Conservation (phyloP, 305 asterid genomes). For the Plantago lanceolata region DNA sequence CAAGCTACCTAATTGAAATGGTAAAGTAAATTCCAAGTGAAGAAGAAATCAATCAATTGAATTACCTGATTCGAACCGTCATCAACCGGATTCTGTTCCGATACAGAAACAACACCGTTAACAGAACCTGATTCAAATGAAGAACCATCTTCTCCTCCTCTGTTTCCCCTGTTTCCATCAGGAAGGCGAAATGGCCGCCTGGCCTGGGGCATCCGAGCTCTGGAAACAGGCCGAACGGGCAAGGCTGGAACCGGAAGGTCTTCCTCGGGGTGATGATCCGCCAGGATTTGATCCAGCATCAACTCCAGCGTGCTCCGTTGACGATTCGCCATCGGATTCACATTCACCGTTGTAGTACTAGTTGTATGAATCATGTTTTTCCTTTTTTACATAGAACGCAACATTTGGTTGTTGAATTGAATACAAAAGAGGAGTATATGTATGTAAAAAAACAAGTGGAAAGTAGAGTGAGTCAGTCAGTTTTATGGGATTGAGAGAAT, state of each 20-base stretch:
- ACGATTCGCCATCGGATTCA: slow-evolving; percentile 38
- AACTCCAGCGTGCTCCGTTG: slow-evolving; percentile 57
- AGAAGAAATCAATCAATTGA: no score
- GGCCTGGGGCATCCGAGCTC: slow-evolving; percentile 55
- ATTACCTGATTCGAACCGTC: no score
- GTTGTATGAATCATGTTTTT: no score
- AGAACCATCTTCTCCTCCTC: background rate
- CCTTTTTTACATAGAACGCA: no score
- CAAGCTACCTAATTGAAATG: no score
- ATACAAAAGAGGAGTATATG: no score
- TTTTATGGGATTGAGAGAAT: slow-evolving; percentile 1
- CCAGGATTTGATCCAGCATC: slow-evolving; percentile 53
- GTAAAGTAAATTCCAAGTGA: no score
- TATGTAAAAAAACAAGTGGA: no score
- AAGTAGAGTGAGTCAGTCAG: no score
- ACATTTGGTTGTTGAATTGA: no score
- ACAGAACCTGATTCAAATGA: background rate
- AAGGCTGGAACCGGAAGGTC: slow-evolving; percentile 43
- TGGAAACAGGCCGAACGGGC: slow-evolving; percentile 57
- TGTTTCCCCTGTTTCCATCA: slow-evolving; percentile 19
- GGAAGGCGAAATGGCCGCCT: slow-evolving; percentile 30
- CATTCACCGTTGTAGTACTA: slow-evolving; percentile 21
- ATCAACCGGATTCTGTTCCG: background rate
- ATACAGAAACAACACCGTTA: background rate
- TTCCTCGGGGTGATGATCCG: slow-evolving; percentile 31